These are phyloP conservation scores for Myxozyma monticola DNA, from an alignment of 805 yeast genomes.

Conservation along the genomic window DNA sequence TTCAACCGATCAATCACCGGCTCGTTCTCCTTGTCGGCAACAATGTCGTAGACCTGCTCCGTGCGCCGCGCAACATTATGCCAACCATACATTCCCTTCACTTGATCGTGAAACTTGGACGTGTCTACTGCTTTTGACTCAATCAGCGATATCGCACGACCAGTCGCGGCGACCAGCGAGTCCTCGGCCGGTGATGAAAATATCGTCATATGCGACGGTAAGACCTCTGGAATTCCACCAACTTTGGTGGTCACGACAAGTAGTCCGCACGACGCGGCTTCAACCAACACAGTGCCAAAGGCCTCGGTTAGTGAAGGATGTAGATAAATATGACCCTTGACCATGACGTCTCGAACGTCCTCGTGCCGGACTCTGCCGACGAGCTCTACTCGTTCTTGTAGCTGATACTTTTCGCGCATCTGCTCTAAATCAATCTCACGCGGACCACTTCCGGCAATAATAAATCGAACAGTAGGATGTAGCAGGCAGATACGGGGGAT, in stretches of 20 bases:
- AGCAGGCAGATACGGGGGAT: conserved; percentile 77
- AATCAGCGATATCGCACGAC: conserved; percentile 65
- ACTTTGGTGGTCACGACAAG: conserved; percentile 92
- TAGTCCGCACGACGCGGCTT: conserved; percentile 95
- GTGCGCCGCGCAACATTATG: conserved; percentile 82
- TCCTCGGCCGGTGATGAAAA: conserved; percentile 88
- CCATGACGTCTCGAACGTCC: conserved; percentile 88
- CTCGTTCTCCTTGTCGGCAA: conserved; percentile 43
- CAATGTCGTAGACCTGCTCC: conserved; percentile 69
- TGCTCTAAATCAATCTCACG: conserved; percentile 91
- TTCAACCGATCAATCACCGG: conserved; percentile 60
- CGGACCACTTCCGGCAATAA: conserved; percentile 98
- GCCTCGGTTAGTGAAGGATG: conserved; percentile 97
- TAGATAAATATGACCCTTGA: conserved; percentile 86
- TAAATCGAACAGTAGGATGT: conserved; percentile 65
- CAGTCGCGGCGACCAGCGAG: conserved; percentile 68
- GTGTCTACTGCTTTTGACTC: conserved; percentile 65
- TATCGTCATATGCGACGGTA: conserved; percentile 89
- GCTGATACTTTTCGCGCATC: conserved; percentile 80
- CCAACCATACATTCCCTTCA: conserved; percentile 89
- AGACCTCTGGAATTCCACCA: conserved; percentile 96
- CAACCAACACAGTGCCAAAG: conserved; percentile 94
- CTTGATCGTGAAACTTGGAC: conserved; percentile 71
- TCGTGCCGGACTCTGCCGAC: conserved; percentile 90
- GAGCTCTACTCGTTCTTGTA: conserved; percentile 84